These are phyloP conservation scores for Fomitopsis betulina DNA, from an alignment of 1,284 basidiomycete genomes.

Conservation along the genomic window DNA sequence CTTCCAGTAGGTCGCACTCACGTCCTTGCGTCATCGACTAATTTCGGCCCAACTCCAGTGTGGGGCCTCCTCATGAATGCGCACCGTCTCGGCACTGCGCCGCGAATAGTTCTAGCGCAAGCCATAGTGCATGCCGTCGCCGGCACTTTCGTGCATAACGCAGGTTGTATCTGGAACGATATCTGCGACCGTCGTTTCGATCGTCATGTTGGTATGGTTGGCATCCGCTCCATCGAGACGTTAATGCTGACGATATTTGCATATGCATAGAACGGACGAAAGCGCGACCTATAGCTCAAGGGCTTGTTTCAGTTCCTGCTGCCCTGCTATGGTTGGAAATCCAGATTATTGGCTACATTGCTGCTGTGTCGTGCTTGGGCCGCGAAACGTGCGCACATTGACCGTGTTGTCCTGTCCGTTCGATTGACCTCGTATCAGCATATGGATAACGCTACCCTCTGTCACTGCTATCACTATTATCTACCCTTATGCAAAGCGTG, in stretches of 20 bases:
- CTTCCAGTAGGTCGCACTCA: constrained; percentile 22
- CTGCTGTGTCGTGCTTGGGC: constrained; percentile 9
- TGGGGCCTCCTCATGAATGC: constrained; percentile 25
- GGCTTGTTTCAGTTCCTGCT: background rate
- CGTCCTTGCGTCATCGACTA: background rate
- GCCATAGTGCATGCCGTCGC: constrained; percentile 17
- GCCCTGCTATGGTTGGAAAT: background rate
- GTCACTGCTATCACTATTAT: constrained; percentile 10
- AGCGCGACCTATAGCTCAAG: constrained; percentile 5
- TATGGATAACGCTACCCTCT: background rate
- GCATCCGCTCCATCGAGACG: background rate
- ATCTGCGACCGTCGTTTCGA: constrained; percentile 37
- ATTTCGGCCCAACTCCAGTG: constrained; percentile 6
- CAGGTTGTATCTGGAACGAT: constrained; percentile 33
- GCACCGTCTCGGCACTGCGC: constrained; percentile 13
- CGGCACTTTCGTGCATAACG: constrained; percentile 25
- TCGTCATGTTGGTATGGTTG: constrained; percentile 28
- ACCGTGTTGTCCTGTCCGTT: background rate
- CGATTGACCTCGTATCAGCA: background rate
- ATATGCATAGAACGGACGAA: constrained; percentile 19
- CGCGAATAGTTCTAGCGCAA: constrained; percentile 12
- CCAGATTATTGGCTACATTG: background rate
- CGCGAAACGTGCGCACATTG: constrained; percentile 9
- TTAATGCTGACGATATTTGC: too few relatives aligned
- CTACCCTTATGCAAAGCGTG: constrained; percentile 19